A percentile compares a stretch with the other conserved stretches of the same genome.
These are phyloP conservation scores for Stemphylium beticola DNA, from an alignment of 2,329 filamentous ascomycete genomes.

Conservation along the genomic window DNA sequence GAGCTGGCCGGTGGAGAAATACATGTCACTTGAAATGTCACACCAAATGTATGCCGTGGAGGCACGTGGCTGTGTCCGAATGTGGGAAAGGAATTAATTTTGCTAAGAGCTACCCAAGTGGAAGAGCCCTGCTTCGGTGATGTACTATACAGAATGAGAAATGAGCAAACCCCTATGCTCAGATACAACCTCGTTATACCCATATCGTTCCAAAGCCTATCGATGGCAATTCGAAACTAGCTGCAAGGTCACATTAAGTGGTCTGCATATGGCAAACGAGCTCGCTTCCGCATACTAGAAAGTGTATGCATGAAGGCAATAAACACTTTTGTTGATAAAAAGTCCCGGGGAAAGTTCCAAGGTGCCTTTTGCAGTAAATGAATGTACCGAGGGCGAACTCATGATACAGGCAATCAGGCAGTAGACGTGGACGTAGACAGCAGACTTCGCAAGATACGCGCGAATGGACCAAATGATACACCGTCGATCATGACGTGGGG, in stretches of 20 bases:
- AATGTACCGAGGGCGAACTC: background rate
- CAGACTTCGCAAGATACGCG: background rate
- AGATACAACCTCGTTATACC: background rate
- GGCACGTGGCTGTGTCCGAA: too few species aligned
- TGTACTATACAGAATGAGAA: constrained; percentile 14
- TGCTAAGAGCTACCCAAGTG: background rate
- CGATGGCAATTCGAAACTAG: background rate
- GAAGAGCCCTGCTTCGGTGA: background rate
- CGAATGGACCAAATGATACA: background rate
- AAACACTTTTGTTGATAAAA: constrained; percentile 13
- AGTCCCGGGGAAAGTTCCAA: background rate
- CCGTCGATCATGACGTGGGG: constrained; percentile 1
- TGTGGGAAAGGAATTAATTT: background rate
- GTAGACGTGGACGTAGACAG: background rate
- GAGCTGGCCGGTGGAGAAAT: background rate
- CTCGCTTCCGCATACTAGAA: background rate
- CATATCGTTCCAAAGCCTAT: background rate
- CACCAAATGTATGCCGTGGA: background rate
- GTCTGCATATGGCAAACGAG: background rate
- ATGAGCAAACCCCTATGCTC: background rate
- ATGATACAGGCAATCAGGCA: constrained; percentile 4
- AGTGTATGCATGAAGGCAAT: constrained; percentile 11
- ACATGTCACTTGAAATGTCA: background rate
- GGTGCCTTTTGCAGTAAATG: background rate
- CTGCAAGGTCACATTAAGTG: background rate